phyloP scores from a whole-genome alignment of 2,329 filamentous ascomycete species.

The Albifimbria verrucaria region DNA sequence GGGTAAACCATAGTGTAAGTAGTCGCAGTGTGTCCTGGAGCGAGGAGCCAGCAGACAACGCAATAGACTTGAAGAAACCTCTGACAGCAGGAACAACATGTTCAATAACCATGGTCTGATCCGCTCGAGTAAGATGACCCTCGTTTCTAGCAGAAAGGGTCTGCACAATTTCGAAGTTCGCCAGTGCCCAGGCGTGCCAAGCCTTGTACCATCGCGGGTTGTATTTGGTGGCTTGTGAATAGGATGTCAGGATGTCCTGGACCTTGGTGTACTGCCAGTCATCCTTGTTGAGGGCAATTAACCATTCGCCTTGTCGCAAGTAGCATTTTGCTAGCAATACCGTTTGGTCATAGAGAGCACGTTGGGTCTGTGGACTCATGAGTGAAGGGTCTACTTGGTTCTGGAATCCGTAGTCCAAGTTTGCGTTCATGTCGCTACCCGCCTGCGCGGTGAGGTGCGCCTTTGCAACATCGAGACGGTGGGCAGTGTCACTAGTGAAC shows the following conservation, averaged over 20 bases:
- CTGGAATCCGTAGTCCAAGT: constrained; percentile 48
- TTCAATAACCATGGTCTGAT: constrained; percentile 69
- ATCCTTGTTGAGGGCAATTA: constrained; percentile 78
- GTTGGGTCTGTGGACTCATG: constrained; percentile 48
- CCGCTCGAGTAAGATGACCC: constrained; percentile 40
- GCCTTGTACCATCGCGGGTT: constrained; percentile 98
- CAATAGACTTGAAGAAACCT: constrained; percentile 97
- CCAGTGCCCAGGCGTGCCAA: constrained; percentile 97
- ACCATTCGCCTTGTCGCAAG: constrained; percentile 94
- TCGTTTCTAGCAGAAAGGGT: constrained; percentile 67
- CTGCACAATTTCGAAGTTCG: constrained; percentile 98
- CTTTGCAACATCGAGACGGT: constrained; percentile 50
- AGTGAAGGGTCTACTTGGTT: constrained; percentile 41
- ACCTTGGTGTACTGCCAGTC: constrained; percentile 88
- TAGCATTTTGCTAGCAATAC: constrained; percentile 91
- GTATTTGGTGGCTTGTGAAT: constrained; percentile 87
- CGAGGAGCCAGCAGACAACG: constrained; percentile 85
- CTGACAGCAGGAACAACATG: constrained; percentile 93
- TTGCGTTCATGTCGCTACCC: constrained; percentile 41
- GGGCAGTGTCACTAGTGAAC: constrained; percentile 59
- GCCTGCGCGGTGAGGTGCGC: constrained; percentile 46
- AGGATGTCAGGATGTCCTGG: constrained; percentile 85
- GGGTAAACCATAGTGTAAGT: constrained; percentile 92
- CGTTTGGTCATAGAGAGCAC: constrained; percentile 56
- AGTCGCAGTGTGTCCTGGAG: constrained; percentile 92